These are phyloP conservation scores for Monosporascus sp. DNA, from an alignment of 2,329 filamentous ascomycete species.

Conservation along the genomic window DNA sequence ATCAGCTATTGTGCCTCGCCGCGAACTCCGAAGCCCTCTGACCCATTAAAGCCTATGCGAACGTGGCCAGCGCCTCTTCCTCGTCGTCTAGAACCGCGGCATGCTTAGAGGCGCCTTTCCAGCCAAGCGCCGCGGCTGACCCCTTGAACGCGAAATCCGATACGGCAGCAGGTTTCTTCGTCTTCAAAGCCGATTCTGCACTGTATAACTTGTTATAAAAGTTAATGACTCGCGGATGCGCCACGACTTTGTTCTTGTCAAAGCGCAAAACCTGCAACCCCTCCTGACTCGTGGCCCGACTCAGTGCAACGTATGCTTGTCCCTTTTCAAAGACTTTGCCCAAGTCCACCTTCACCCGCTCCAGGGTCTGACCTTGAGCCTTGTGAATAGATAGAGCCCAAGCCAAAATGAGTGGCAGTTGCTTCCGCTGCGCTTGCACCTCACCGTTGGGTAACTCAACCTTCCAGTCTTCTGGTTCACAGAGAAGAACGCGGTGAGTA, in stretches of 20 bases:
- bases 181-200: conserved; percentile 51
- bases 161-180: conserved; percentile 28
- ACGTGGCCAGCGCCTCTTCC: conserved; percentile 43
- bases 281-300: conserved; percentile 80
- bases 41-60: conserved; percentile 29
- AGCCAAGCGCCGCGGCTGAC: conserved; percentile 10
- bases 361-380: conserved; percentile 89
- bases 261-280: conserved; percentile 87
- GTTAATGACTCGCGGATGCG: conserved; percentile 75
- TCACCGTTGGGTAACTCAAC: conserved; percentile 95
- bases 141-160: conserved; percentile 36
- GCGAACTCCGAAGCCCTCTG: conserved; percentile 1
- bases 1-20: neutral
- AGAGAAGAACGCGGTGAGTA: conserved; percentile 68
- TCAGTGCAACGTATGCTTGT: conserved; percentile 94
- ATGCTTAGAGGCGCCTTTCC: conserved; percentile 2
- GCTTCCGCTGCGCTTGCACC: conserved; percentile 78
- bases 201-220: conserved; percentile 83
- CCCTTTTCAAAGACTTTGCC: conserved; percentile 94
- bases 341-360: conserved; percentile 90
- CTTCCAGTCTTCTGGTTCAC: conserved; percentile 89
- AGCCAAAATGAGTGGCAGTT: conserved; percentile 84
- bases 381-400: conserved; percentile 99
- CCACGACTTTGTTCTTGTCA: conserved; percentile 87
- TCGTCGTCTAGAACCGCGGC: conserved; percentile 41